Evolutionary conservation across 257 asterid species (phyloP), one percentile per base, ranked within the genome.

Genomic region (Paulownia fortunei): DNA sequence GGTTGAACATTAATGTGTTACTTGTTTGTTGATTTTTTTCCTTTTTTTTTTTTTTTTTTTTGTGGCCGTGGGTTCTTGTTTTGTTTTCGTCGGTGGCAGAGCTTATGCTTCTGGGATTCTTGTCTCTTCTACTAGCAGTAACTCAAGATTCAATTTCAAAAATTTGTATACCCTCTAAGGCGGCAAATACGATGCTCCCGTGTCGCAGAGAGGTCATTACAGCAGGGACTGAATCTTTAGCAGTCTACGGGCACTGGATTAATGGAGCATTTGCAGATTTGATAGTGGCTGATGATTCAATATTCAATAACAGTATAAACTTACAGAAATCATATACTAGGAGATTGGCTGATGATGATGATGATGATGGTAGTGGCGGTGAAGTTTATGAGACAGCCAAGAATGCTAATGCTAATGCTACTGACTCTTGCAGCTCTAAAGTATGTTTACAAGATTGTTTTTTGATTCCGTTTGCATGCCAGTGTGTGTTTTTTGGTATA

Each of bases 31-130:
- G n/a, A n/a, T n/a, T n/a, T n/a, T n/a, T n/a, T n/a, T n/a, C 12
- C 51, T 41, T 21, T 6, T 59, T 72, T 9, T 30, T 59, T 19
- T 18, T 15, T 19, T 13, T 39, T 21, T 34, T 16, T 61, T 32
- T 18, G 36, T 2, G 36, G 36, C 4, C 4, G 36, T 2, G 36
- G 19, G 44, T 59, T 59, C 12, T 59, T 12, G 19, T 16, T 19
- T 8, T 36, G 0, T 30, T 1, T 30, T 1, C 1, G 36, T 15
- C 3, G 21, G 1, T 6, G 23, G 86, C 87, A 89, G 94, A 76
- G 84, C 73, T 89, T 73, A 89, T 86, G 91, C 82, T 86, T 36
- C 79, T 89, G 72, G 94, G 92, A 19, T 89, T 87, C 72, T 82
- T 87, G 84, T 89, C 92, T 0, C 86, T 89, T 15, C 74, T 79